A percentile compares a stretch with the other conserved stretches of the same genome.
These are phyloP conservation scores for Phytophthora citricola DNA, from an alignment of 352 stramenopile species.

Conservation along the genomic window DNA sequence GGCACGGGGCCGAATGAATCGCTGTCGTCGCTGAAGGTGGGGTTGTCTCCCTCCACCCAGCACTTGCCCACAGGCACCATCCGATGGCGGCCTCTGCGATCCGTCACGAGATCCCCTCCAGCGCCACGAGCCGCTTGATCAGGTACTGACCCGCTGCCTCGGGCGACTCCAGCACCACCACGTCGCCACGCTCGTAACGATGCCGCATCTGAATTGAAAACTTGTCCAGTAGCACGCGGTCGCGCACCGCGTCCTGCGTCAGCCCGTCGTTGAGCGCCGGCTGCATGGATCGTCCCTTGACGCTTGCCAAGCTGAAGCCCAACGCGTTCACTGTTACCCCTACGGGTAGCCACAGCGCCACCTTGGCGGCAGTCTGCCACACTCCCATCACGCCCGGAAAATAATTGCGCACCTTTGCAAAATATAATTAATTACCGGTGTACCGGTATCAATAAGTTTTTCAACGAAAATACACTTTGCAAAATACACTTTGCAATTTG, in stretches of 20 bases:
- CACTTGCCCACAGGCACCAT: conserved; percentile 80
- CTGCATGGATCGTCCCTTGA: conserved; percentile 89
- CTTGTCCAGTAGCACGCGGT: conserved; percentile 88
- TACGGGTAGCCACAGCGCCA: conserved; percentile 82
- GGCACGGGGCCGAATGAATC: conserved; percentile 78
- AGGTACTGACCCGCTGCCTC: conserved; percentile 60
- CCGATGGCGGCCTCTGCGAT: conserved; percentile 41
- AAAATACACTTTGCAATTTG: too few species aligned
- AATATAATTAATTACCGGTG: too few species aligned
- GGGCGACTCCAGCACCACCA: conserved; percentile 82
- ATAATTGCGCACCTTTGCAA: too few species aligned
- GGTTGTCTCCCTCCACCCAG: conserved; percentile 88
- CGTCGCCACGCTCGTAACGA: conserved; percentile 68
- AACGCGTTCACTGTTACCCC: conserved; percentile 81
- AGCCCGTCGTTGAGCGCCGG: conserved; percentile 81
- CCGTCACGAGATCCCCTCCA: conserved; percentile 79
- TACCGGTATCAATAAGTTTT: not conserved
- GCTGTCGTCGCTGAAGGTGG: conserved; percentile 80
- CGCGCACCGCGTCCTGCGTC: conserved; percentile 63
- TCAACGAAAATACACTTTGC: not conserved
- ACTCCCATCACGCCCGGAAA: conserved; percentile 40
- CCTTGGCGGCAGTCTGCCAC: conserved; percentile 70
- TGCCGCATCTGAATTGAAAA: conserved; percentile 83
- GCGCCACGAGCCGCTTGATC: conserved; percentile 80
- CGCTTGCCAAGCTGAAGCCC: conserved; percentile 69